Evolutionary conservation across 129 eudicot species (phyloP).

Genomic region (Lactuca sativa): DNA sequence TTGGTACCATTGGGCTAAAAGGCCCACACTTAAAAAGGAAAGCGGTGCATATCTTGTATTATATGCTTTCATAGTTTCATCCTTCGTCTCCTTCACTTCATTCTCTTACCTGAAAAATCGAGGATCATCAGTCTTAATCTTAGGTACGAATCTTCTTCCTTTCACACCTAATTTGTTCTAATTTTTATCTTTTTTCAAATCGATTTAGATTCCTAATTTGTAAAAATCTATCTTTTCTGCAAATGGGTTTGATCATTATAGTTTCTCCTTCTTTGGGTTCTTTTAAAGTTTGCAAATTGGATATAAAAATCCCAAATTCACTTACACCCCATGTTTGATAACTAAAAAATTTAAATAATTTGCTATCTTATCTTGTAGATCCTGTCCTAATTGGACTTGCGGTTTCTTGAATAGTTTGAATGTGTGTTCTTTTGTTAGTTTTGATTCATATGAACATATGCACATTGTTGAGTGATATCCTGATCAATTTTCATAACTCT

Average conservation of each 20-base stretch:
- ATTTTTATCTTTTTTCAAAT: neutral
- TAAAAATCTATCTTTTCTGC: conserved; percentile 5
- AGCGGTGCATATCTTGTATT: neutral
- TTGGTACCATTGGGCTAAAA: neutral
- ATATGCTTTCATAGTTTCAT: neutral
- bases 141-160: conserved; percentile 20
- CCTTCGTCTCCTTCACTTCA: conserved; percentile 29
- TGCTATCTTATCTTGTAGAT: conserved; percentile 1
- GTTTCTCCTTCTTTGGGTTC: neutral
- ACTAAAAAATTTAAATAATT: conserved; percentile 4
- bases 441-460: neutral
- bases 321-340: conserved; percentile 7
- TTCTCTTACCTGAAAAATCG: conserved; percentile 11
- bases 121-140: conserved; percentile 28
- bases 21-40: neutral
- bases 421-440: neutral
- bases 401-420: neutral
- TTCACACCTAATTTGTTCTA: neutral
- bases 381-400: neutral
- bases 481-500: neutral
- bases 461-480: conserved; percentile 2
- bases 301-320: neutral
- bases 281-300: neutral
- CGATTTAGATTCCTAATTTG: neutral
- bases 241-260: conserved; percentile 16